Percentiles rank a stretch among this genome's conserved stretches.
Conservation (phyloP, 2,329 filamentous ascomycete genomes). For the Aureobasidium uvarum region DNA sequence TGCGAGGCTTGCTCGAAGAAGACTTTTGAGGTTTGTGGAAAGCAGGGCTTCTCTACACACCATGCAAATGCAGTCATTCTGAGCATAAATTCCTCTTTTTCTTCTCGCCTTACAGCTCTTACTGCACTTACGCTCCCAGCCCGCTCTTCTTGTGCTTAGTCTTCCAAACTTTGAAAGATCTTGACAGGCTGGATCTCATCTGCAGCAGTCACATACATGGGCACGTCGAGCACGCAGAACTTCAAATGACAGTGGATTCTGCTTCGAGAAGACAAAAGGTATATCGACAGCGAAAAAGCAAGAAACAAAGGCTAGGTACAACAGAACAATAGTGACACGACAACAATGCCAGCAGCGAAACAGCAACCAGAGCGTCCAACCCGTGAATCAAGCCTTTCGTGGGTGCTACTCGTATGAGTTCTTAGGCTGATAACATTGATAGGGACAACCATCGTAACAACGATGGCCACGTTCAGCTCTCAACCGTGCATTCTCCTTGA, state of each 20-base stretch:
- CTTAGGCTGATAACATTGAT: not conserved
- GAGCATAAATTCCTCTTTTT: too few relatives aligned
- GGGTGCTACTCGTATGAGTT: not conserved
- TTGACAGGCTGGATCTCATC: too few relatives aligned
- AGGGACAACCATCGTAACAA: not conserved
- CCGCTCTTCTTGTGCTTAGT: too few relatives aligned
- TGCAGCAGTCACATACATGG: not conserved
- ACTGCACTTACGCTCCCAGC: too few relatives aligned
- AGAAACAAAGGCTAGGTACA: not conserved
- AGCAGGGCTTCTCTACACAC: not conserved
- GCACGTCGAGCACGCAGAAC: not conserved
- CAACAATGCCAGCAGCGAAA: not conserved
- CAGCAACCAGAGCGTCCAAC: too few relatives aligned
- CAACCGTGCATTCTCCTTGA: too few relatives aligned
- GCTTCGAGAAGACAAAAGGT: not conserved
- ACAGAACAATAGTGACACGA: not conserved
- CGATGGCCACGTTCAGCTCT: too few relatives aligned
- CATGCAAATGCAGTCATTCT: too few relatives aligned
- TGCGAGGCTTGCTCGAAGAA: not conserved
- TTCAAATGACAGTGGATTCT: not conserved
- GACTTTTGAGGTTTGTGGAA: not conserved
- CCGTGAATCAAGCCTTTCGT: not conserved
- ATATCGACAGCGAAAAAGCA: not conserved
- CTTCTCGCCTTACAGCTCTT: too few relatives aligned
- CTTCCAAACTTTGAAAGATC: too few relatives aligned